Percentiles rank a stretch among this genome's conserved stretches.
Conservation (phyloP, 192 early-diverging fungal species). For the Backusella australiensis region DNA sequence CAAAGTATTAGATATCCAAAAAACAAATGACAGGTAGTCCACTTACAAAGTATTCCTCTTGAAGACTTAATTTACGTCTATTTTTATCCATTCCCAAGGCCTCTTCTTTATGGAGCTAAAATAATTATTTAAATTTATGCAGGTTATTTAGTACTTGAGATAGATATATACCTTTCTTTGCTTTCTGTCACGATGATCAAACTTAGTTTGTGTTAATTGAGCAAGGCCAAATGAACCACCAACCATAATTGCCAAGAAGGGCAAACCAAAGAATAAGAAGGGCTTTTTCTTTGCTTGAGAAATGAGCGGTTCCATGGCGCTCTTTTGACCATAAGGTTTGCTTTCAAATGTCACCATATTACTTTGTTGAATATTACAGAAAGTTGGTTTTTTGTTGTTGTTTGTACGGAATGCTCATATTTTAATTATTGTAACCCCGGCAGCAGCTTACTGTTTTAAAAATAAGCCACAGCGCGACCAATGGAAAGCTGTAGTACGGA, state of each 20-base stretch:
- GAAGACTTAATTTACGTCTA: conserved; percentile 58
- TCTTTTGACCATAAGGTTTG: conserved; percentile 25
- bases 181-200: conserved; percentile 65
- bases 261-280: conserved; percentile 67
- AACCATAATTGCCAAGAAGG: conserved; percentile 66
- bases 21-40: too few species aligned
- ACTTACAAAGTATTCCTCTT: conserved; percentile 71
- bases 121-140: neutral
- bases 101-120: conserved; percentile 55
- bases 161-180: conserved; percentile 25
- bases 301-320: neutral
- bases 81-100: conserved; percentile 48
- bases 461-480: neutral
- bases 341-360: conserved; percentile 36
- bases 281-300: conserved; percentile 42
- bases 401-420: neutral
- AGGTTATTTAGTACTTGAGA: neutral
- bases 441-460: neutral
- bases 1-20: too few species aligned
- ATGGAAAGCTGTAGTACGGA: neutral
- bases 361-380: neutral
- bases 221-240: conserved; percentile 70
- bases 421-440: neutral
- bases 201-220: conserved; percentile 71
- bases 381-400: neutral